phyloP scores from a whole-genome alignment of 495 filamentous ascomycete genomes.

The Achaetomiella virescens region DNA sequence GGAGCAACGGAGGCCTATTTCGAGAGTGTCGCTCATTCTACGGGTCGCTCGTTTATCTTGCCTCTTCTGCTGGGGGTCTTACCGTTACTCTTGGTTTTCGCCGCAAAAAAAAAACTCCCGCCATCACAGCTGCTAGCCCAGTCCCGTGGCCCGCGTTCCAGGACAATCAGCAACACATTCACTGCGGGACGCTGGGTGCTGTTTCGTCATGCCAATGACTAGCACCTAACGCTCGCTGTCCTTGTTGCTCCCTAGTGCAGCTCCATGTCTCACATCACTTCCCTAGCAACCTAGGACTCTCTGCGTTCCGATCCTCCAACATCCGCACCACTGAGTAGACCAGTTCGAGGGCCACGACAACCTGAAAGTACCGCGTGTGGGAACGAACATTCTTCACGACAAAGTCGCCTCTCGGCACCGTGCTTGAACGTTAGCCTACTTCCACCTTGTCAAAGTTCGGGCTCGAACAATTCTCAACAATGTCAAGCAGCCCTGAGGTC shows the following conservation, averaged over 20 bases:
- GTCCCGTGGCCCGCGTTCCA: too few species aligned
- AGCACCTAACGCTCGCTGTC: background rate
- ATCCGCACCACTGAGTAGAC: background rate
- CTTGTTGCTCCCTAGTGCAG: background rate
- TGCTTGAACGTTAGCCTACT: background rate
- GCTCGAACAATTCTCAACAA: background rate
- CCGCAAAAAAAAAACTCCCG: too few species aligned
- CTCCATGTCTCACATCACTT: too few species aligned
- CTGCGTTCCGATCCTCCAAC: background rate
- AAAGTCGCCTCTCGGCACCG: background rate
- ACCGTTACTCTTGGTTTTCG: too few species aligned
- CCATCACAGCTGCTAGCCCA: background rate
- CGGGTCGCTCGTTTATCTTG: background rate
- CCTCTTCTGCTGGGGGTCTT: too few species aligned
- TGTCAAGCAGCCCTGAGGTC: conserved; percentile 6
- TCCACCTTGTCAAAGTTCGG: background rate
- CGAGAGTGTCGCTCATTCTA: conserved; percentile 9
- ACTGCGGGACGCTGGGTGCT: background rate
- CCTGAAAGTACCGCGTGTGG: too few species aligned
- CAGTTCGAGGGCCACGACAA: too few species aligned
- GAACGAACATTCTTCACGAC: too few species aligned
- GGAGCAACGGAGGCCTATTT: background rate
- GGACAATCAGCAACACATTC: background rate
- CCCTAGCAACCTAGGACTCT: too few species aligned
- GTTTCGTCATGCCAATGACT: background rate